These are phyloP conservation scores for Diaporthe ilicicola DNA, from an alignment of 2,329 filamentous ascomycete species.

Conservation along the genomic window DNA sequence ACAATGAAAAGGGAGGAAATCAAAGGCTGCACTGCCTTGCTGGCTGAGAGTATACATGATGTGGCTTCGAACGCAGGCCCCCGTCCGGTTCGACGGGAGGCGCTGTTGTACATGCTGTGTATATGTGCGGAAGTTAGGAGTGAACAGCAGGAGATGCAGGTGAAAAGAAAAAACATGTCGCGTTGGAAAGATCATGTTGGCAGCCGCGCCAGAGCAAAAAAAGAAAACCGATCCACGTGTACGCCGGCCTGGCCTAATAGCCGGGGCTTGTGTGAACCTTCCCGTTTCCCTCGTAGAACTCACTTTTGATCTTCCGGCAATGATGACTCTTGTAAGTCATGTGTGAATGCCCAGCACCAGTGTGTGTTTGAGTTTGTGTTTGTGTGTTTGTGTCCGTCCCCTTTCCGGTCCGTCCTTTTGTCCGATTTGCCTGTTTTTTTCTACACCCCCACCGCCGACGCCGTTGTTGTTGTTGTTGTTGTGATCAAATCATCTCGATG, in stretches of 20 bases:
- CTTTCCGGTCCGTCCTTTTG: conserved; percentile 5
- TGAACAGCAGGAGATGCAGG: background rate
- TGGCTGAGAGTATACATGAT: conserved; percentile 3
- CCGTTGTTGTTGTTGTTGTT: background rate
- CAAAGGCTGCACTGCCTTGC: background rate
- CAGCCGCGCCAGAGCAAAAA: conserved; percentile 12
- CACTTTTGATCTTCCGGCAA: conserved; percentile 7
- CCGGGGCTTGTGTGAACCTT: conserved; percentile 17
- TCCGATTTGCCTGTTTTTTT: conserved; percentile 15
- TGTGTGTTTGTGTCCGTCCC: background rate
- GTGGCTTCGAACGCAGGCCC: conserved; percentile 14
- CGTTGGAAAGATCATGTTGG: conserved; percentile 3
- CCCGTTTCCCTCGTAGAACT: background rate
- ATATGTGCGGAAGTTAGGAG: background rate
- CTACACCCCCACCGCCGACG: background rate
- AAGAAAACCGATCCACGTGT: conserved; percentile 10
- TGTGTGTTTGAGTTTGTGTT: background rate
- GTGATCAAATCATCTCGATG: background rate
- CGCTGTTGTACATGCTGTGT: conserved; percentile 12
- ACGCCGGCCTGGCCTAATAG: conserved; percentile 25
- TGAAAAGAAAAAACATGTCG: background rate
- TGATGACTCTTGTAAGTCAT: conserved; percentile 8
- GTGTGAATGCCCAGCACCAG: conserved; percentile 13
- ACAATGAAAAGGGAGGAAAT: background rate
- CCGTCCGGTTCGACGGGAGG: background rate